Conservation (phyloP, 2,329 filamentous ascomycete genomes). For the Blumeriella jaapii region DNA sequence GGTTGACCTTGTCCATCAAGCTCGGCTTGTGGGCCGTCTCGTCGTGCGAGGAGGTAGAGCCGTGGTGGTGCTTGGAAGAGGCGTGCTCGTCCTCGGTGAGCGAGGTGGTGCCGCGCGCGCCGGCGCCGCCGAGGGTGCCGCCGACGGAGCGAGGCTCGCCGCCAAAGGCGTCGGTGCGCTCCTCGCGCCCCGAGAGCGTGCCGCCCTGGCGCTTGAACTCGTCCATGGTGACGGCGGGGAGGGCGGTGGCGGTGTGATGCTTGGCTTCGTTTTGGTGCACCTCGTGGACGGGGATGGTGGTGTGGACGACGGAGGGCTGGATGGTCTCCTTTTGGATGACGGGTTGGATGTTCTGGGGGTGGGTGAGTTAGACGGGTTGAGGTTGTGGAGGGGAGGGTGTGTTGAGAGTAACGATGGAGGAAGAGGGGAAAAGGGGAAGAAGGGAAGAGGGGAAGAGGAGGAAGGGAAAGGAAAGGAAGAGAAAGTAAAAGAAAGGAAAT, state of each 20-base stretch:
- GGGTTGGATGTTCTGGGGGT: conserved; percentile 47
- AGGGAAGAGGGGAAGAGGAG: too few relatives aligned
- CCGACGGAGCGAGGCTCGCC: conserved; percentile 45
- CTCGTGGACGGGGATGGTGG: conserved; percentile 61
- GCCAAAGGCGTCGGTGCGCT: conserved; percentile 46
- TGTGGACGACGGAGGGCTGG: conserved; percentile 58
- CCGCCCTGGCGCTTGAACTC: conserved; percentile 50
- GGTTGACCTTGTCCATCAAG: conserved; percentile 43
- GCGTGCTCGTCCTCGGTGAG: conserved; percentile 19
- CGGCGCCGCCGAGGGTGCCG: conserved; percentile 21
- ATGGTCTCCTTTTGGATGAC: conserved; percentile 59
- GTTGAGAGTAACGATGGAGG: not conserved
- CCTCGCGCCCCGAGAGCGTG: conserved; percentile 39
- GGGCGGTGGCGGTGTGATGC: conserved; percentile 51
- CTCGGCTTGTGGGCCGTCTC: conserved; percentile 31
- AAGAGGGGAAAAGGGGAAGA: too few relatives aligned
- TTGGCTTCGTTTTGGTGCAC: conserved; percentile 55
- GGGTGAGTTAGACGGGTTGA: conserved; percentile 2
- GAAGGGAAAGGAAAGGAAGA: too few relatives aligned
- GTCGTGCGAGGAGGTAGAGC: not conserved
- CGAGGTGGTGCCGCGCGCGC: conserved; percentile 21
- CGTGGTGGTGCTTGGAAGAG: not conserved
- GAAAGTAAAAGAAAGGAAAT: too few relatives aligned
- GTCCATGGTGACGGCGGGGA: conserved; percentile 51
- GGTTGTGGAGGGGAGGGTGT: not conserved